Base-by-base conservation (phyloP, 495 filamentous ascomycete genomes). In the Penicillium daleae region DNA sequence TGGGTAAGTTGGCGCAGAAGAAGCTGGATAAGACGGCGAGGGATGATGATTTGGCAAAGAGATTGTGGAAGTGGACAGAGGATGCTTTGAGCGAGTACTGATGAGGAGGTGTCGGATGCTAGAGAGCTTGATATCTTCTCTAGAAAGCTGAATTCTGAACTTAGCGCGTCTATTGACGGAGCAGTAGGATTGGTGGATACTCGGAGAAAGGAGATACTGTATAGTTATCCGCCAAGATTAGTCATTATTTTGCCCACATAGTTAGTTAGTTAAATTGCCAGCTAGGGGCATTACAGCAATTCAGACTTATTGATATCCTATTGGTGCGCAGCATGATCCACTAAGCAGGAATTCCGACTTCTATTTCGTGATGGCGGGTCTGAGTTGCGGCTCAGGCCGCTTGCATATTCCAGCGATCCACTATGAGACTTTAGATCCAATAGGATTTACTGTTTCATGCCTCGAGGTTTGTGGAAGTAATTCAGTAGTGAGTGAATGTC, bases 21-120 rank as follows among this genome's bases (percentile, higher is more conserved):
- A 70, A 62, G 40, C 46, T 73, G 44, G 55, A 64, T 60, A 51
- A 29, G 39, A 60, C 42, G 24, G 64, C 56, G 12, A 62, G 51
- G 56, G 76, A 88, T 68, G 72, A 76, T 10, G 68, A 58, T n/a
- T 56, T 88, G 66, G 81, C 79, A 19, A 66, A 62, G 56, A 71
- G 74, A 65, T 56, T 89, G 58, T 87, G 84, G 84, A 78, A 82
- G 9, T 87, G 83, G 84, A 87, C 85, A 0, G 59, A 72, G 40
- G 54, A 62, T 56, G 68, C 53, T 17, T 46, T 73, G 44, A 29
- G 60, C 55, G 59, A 4, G 3, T 55, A 63, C 21, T 66, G 37
- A 55, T n/a, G 10, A 2, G 49, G 26, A 46, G 1, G 19, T 24
- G 10, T 7, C 24, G 6, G 15, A 24, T 12, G 21, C 10, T 46